Evolutionary conservation across 345 rosid genomes (phyloP).

Genomic region (Arabidopsis thaliana): DNA sequence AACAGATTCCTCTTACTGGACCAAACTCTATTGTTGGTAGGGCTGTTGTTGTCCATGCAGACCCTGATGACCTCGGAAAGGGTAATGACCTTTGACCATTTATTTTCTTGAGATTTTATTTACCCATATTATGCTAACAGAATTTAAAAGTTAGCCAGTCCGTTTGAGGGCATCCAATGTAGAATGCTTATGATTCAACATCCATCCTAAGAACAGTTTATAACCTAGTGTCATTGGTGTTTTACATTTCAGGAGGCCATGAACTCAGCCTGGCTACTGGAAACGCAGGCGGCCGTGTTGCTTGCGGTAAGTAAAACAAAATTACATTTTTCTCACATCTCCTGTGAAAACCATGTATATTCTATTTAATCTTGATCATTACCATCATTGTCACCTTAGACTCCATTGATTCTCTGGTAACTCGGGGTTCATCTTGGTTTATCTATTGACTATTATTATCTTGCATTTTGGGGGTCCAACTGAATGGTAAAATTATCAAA

Average conservation of each 20-base stretch:
- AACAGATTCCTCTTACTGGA: conserved; percentile 85
- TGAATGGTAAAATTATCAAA: no score
- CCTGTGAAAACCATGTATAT: not conserved
- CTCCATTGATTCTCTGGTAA: conserved; percentile 31
- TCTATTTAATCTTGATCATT: not conserved
- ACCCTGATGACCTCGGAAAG: conserved; percentile 97
- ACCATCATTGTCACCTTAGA: not conserved
- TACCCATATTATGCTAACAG: not conserved
- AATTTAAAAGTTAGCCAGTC: not conserved
- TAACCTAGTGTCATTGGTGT: conserved; percentile 17
- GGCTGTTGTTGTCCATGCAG: conserved; percentile 91
- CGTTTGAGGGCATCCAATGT: not conserved
- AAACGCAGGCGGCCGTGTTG: conserved; percentile 91
- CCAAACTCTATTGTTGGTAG: conserved; percentile 84
- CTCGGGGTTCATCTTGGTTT: conserved; percentile 10
- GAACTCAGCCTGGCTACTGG: conserved; percentile 91
- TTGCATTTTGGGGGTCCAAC: not conserved
- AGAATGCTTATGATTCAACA: not conserved
- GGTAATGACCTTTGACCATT: conserved; percentile 53
- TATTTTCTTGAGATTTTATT: not conserved
- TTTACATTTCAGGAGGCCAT: conserved; percentile 73
- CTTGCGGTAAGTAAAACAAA: conserved; percentile 66
- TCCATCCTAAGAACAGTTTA: not conserved
- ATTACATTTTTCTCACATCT: conserved; percentile 5
- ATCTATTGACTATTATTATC: not conserved